Evolutionary conservation across 257 asterid genomes (phyloP).

Genomic region (Echites panduratus): DNA sequence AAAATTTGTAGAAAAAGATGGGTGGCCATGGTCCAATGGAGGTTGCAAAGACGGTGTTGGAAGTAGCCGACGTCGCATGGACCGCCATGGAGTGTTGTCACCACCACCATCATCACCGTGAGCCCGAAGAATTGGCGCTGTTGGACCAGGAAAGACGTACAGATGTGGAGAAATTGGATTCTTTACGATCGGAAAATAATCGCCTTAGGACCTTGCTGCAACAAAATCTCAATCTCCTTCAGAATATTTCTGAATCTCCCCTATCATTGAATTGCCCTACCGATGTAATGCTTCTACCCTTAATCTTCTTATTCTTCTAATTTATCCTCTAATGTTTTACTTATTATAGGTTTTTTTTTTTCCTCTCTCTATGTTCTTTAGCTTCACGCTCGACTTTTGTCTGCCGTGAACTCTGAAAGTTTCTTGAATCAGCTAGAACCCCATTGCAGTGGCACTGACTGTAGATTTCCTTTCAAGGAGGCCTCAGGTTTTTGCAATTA

Average conservation of each 20-base stretch:
- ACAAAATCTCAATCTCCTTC: slow-evolving; percentile 60
- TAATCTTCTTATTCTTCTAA: neutral
- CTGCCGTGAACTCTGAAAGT: slow-evolving; percentile 49
- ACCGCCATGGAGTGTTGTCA: slow-evolving; percentile 71
- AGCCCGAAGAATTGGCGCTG: slow-evolving; percentile 23
- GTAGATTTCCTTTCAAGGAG: slow-evolving; percentile 58
- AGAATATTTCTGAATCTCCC: slow-evolving; percentile 48
- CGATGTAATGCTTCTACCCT: slow-evolving; percentile 38
- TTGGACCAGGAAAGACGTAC: slow-evolving; percentile 8
- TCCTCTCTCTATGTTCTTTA: slow-evolving; percentile 19
- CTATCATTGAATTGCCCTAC: slow-evolving; percentile 52
- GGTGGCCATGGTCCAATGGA: slow-evolving; percentile 37
- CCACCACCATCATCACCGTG: slow-evolving; percentile 34
- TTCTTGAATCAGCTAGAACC: slow-evolving; percentile 58
- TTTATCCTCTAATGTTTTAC: neutral
- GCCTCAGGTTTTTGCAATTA: slow-evolving; percentile 46
- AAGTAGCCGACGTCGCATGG: slow-evolving; percentile 91
- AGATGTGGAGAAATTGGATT: slow-evolving; percentile 33
- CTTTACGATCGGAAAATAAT: slow-evolving; percentile 55
- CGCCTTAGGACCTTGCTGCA: slow-evolving; percentile 68
- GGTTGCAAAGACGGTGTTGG: slow-evolving; percentile 84
- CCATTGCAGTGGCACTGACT: slow-evolving; percentile 23
- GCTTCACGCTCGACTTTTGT: slow-evolving; percentile 63
- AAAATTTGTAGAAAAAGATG: slow-evolving; percentile 10
- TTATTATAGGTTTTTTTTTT: neutral